These are phyloP conservation scores for Candida germanica DNA, from an alignment of 805 yeast genomes.

Conservation along the genomic window DNA sequence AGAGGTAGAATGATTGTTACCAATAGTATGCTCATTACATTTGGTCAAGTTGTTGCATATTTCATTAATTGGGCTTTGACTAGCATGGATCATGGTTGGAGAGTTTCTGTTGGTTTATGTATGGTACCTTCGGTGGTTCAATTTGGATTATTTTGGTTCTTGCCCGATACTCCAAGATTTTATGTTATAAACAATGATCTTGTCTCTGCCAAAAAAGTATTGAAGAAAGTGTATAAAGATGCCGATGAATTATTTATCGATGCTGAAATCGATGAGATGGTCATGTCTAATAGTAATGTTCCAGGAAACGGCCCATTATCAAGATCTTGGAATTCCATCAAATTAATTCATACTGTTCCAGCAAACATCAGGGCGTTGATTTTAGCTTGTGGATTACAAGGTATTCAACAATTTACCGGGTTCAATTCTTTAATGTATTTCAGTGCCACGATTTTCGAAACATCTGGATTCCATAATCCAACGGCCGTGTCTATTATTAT, in stretches of 20 bases:
- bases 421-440: slow-evolving; percentile 96
- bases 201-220: slow-evolving; percentile 65
- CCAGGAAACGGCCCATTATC: slow-evolving; percentile 40
- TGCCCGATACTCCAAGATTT: slow-evolving; percentile 95
- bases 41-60: slow-evolving; percentile 93
- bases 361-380: slow-evolving; percentile 86
- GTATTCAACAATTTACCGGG: slow-evolving; percentile 95
- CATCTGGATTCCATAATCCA: slow-evolving; percentile 83
- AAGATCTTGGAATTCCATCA: slow-evolving; percentile 59
- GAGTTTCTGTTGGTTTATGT: slow-evolving; percentile 85
- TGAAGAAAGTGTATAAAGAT: slow-evolving; percentile 58
- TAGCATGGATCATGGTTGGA: slow-evolving; percentile 81
- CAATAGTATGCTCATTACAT: slow-evolving; percentile 86
- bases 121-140: slow-evolving; percentile 84
- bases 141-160: slow-evolving; percentile 69
- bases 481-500: slow-evolving; percentile 93
- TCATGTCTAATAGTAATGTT: slow-evolving; percentile 40
- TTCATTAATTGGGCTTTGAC: slow-evolving; percentile 88
- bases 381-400: slow-evolving; percentile 91
- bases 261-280: slow-evolving; percentile 65
- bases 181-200: slow-evolving; percentile 67
- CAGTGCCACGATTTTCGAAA: slow-evolving; percentile 86
- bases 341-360: slow-evolving; percentile 61
- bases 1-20: slow-evolving; percentile 89
- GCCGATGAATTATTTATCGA: slow-evolving; percentile 64